A percentile compares a stretch with the other conserved stretches of the same genome.
phyloP scores from a whole-genome alignment of 73 alveolate genomes.

The Breviolum minutum region DNA sequence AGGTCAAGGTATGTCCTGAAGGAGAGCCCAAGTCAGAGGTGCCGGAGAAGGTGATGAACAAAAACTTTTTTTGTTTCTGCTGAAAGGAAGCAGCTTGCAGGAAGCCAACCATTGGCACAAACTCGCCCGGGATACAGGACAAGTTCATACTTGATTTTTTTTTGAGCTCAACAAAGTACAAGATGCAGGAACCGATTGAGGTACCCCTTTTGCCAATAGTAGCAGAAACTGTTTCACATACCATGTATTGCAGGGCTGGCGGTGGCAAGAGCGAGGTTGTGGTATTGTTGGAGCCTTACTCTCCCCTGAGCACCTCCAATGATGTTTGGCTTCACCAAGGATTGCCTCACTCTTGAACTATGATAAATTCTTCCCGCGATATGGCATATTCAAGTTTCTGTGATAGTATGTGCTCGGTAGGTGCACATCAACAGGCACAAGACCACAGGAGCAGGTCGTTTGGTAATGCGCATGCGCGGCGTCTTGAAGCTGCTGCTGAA shows the following conservation, averaged over 20 bases:
- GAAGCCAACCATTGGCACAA: too few relatives aligned
- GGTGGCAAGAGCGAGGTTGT: slow-evolving; percentile 91
- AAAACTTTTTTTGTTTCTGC: too few relatives aligned
- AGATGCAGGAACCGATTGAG: too few relatives aligned
- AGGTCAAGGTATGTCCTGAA: slow-evolving; percentile 25
- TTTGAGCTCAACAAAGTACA: too few relatives aligned
- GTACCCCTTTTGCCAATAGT: too few relatives aligned
- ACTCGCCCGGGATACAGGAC: too few relatives aligned
- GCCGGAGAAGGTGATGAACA: neutral
- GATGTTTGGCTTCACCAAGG: neutral
- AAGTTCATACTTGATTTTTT: too few relatives aligned
- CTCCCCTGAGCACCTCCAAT: neutral
- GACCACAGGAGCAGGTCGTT: slow-evolving; percentile 48
- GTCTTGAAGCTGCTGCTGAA: slow-evolving; percentile 89
- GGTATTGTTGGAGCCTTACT: slow-evolving; percentile 47
- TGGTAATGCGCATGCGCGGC: slow-evolving; percentile 95
- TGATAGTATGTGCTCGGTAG: neutral
- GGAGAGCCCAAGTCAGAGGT: slow-evolving; percentile 12
- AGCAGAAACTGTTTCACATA: neutral
- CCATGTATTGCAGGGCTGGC: slow-evolving; percentile 47
- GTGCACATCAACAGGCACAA: slow-evolving; percentile 93
- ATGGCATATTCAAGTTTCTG: neutral
- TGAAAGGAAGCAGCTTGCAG: too few relatives aligned
- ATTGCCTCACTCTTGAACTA: too few relatives aligned
- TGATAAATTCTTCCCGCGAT: too few relatives aligned